Percentiles rank a stretch among this genome's conserved stretches.
Evolutionary conservation across 2,329 filamentous ascomycete species (phyloP).

Genomic region (Colletotrichum tofieldiae): DNA sequence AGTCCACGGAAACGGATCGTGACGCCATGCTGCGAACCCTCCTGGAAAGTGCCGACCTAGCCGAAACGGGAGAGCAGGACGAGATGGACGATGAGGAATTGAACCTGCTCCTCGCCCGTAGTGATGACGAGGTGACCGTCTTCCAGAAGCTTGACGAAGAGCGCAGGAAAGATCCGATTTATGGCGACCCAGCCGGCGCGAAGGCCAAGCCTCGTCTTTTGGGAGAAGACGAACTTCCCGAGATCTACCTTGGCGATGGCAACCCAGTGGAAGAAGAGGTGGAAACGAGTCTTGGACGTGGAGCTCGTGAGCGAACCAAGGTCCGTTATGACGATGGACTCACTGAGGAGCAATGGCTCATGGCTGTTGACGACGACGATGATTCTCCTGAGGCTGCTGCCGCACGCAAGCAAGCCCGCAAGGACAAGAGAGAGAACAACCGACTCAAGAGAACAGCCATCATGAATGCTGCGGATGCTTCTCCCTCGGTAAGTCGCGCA

Average conservation of each 20-base stretch:
- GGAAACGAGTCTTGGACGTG: constrained; percentile 84
- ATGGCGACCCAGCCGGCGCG: constrained; percentile 77
- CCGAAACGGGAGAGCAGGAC: constrained; percentile 82
- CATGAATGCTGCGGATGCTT: constrained; percentile 67
- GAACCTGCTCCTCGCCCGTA: constrained; percentile 93
- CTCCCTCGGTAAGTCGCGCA: constrained; percentile 83
- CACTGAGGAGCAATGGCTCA: constrained; percentile 98
- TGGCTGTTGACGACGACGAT: constrained; percentile 97
- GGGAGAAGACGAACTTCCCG: constrained; percentile 88
- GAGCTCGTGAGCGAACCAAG: constrained; percentile 93
- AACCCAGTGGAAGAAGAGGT: constrained; percentile 85
- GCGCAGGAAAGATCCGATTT: constrained; percentile 75
- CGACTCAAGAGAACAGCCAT: constrained; percentile 72
- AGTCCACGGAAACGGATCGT: constrained; percentile 97
- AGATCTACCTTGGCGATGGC: constrained; percentile 92
- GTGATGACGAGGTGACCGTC: constrained; percentile 80
- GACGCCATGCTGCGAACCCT: constrained; percentile 96
- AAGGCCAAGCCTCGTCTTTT: constrained; percentile 85
- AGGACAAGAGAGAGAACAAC: constrained; percentile 84
- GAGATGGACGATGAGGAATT: constrained; percentile 99
- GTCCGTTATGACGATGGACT: constrained; percentile 97
- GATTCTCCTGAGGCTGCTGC: constrained; percentile 95
- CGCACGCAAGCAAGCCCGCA: constrained; percentile 88
- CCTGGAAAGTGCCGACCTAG: constrained; percentile 85
- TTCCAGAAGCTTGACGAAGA: constrained; percentile 91